phyloP scores from a whole-genome alignment of 129 eudicot genomes.

The Helichrysum umbraculigerum region DNA sequence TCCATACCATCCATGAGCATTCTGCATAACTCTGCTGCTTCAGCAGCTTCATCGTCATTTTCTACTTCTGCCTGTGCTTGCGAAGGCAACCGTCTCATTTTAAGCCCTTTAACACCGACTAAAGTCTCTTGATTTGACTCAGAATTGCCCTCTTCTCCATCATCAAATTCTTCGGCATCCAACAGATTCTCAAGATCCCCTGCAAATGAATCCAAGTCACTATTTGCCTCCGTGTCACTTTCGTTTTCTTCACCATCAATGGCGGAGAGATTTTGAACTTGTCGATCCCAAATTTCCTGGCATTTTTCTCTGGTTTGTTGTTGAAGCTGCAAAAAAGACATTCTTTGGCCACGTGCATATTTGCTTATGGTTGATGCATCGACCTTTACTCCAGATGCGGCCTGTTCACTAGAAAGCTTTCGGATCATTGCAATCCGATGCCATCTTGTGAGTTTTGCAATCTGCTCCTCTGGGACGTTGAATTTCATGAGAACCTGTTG shows the following conservation, averaged over 20 bases:
- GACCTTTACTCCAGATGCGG: conserved; percentile 91
- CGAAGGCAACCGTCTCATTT: conserved; percentile 82
- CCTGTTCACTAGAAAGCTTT: conserved; percentile 97
- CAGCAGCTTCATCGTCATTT: conserved; percentile 95
- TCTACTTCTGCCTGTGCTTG: conserved; percentile 90
- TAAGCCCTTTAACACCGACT: conserved; percentile 82
- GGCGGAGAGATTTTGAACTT: conserved; percentile 74
- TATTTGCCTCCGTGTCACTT: conserved; percentile 84
- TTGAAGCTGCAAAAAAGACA: conserved; percentile 96
- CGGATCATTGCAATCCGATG: conserved; percentile 97
- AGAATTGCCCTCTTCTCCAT: conserved; percentile 59
- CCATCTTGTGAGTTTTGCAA: conserved; percentile 84
- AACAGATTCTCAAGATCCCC: conserved; percentile 92
- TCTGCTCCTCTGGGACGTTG: conserved; percentile 90
- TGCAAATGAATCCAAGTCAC: conserved; percentile 95
- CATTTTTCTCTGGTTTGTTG: conserved; percentile 97
- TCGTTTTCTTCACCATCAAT: conserved; percentile 87
- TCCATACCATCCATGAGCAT: conserved; percentile 93
- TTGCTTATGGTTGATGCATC: conserved; percentile 91
- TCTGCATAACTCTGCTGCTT: conserved; percentile 92
- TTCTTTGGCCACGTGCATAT: conserved; percentile 94
- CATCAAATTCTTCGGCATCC: conserved; percentile 89
- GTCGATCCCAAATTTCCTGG: conserved; percentile 98
- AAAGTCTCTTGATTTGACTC: conserved; percentile 60
- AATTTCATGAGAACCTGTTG: conserved; percentile 86